A percentile compares a stretch with the other conserved stretches of the same genome.
Conservation (phyloP, 2,329 filamentous ascomycete species). For the Hymenotorrendiella dingleyae region DNA sequence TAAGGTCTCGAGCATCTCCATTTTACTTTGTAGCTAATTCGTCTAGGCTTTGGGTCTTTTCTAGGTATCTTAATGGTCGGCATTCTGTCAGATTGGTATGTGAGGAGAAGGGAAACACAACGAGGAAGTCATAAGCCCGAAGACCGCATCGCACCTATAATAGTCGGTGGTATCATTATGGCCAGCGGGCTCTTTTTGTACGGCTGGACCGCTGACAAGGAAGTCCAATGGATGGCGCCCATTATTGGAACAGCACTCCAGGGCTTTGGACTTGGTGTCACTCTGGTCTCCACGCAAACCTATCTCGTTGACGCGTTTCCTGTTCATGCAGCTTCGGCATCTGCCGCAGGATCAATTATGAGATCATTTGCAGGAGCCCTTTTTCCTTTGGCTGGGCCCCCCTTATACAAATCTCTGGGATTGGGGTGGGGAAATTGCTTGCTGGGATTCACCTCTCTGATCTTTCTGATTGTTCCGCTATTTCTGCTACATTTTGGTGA, state of each 20-base stretch:
- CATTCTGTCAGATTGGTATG: conserved; percentile 1
- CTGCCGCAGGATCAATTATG: not conserved
- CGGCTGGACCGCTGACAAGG: not conserved
- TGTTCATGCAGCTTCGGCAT: not conserved
- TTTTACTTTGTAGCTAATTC: not conserved
- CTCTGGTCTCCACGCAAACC: not conserved
- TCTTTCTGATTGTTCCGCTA: not conserved
- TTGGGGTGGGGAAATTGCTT: conserved; percentile 2
- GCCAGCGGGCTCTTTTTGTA: not conserved
- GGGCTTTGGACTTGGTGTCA: not conserved
- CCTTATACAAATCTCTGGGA: conserved; percentile 1
- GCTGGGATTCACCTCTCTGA: not conserved
- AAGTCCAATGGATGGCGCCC: conserved; percentile 1
- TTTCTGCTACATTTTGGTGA: not conserved
- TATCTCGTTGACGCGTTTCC: conserved; percentile 4
- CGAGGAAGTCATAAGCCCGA: not conserved
- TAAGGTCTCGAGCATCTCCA: not conserved
- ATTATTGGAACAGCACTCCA: conserved; percentile 1
- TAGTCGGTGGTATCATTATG: not conserved
- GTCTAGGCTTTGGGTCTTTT: not conserved
- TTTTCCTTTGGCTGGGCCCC: conserved; percentile 1
- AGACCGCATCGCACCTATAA: not conserved
- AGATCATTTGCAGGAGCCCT: not conserved
- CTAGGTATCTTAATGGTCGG: conserved; percentile 1
- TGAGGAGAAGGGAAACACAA: not conserved